Evolutionary conservation across 495 filamentous ascomycete species (phyloP).

Genomic region (Penicillium salamii): DNA sequence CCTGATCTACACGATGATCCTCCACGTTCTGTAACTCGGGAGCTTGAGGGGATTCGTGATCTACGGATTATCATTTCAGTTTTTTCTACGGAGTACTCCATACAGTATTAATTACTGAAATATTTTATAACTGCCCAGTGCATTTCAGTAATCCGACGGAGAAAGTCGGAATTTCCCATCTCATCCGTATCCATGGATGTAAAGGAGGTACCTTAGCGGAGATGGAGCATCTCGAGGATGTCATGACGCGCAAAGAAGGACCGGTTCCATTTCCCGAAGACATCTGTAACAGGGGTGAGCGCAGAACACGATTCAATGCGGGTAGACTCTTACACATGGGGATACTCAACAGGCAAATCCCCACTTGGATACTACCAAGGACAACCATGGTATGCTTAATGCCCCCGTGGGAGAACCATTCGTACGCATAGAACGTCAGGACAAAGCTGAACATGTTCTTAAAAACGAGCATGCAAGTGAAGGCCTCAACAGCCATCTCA

Average conservation of each 20-base stretch:
- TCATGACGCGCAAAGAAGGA: slow-evolving; percentile 69
- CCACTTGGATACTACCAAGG: slow-evolving; percentile 73
- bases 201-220: slow-evolving; percentile 31
- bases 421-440: slow-evolving; percentile 75
- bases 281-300: slow-evolving; percentile 46
- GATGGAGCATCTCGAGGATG: slow-evolving; percentile 56
- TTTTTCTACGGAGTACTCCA: no score
- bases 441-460: slow-evolving; percentile 91
- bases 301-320: not conserved
- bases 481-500: slow-evolving; percentile 83
- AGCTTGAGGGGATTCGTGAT: not conserved
- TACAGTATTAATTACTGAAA: no score
- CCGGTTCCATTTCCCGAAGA: slow-evolving; percentile 77
- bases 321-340: slow-evolving; percentile 67
- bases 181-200: no score
- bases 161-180: no score
- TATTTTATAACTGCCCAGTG: no score
- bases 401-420: slow-evolving; percentile 66
- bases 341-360: slow-evolving; percentile 66
- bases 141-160: no score
- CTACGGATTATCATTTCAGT: no score
- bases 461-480: slow-evolving; percentile 88
- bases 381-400: slow-evolving; percentile 65
- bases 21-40: not conserved
- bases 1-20: slow-evolving; percentile 1